Evolutionary conservation across 768 basidiomycete genomes (phyloP), one percentile per base, ranked within the genome.

Genomic region (Tubosaeta brunneosetosa): DNA sequence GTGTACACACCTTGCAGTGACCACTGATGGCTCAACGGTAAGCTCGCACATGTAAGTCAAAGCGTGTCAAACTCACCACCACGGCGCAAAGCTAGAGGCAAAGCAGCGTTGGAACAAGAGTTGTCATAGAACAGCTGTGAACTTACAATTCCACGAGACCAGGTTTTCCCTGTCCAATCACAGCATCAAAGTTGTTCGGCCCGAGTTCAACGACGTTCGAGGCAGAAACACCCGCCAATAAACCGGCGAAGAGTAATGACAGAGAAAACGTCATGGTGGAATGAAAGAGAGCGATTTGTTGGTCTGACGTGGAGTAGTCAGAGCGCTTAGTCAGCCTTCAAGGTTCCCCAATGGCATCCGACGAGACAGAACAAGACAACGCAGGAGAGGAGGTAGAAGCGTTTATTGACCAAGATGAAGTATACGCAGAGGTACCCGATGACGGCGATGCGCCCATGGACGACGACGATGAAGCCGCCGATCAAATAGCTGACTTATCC

Each of bases 131-230:
- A 36, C 14, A 44, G 58, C 38, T 12, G 19, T 29, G 4, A 25
- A 79, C 92, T 70, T 62, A 94, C 91, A 95, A 94, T 72, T 94
- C 92, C 25, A 95, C 90, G 32, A 94, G 77, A 61, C 85, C 91
- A 50, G 90, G 86, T 63, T 81, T 89, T 50, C 86, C 90, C 52
- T 86, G 71, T 46, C 92, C 93, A 62, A 95, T 73, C 51, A 84
- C 67, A 27, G 72, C 59, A 67, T 92, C 86, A 65, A 93, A 97
- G 71, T 86, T 90, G 56, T 77, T 74, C 0, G 87, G 76, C 43
- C 67, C 79, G 43, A 95, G 83, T 8, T 93, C 91, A 41, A 94
- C 55, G 47, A 97, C 94, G 63, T 93, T 92, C 9, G 89, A 93
- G 41, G 88, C 88, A 52, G 73, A 70, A 12, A 74, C 84, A 33